These are phyloP conservation scores for Neurospora sublineolata DNA, from an alignment of 495 filamentous ascomycete species.

Conservation along the genomic window DNA sequence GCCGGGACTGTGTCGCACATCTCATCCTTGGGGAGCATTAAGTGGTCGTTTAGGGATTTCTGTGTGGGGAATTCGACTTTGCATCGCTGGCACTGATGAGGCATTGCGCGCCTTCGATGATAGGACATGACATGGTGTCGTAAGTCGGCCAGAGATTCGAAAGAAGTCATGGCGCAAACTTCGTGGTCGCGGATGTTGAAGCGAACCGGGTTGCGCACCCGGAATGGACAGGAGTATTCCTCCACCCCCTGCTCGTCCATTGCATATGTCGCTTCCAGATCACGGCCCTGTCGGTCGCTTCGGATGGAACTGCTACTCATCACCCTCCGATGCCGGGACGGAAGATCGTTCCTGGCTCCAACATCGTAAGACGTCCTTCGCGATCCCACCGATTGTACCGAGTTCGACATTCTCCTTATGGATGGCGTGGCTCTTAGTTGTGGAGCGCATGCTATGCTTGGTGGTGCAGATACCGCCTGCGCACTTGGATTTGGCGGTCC, in stretches of 20 bases:
- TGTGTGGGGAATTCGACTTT: conserved; percentile 6
- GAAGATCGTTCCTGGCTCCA: not conserved
- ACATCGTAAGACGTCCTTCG: not conserved
- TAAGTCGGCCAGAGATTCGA: conserved; percentile 9
- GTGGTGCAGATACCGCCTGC: not conserved
- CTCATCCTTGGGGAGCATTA: conserved; percentile 14
- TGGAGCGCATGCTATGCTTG: not conserved
- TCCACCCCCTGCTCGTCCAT: not conserved
- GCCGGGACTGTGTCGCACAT: conserved; percentile 13
- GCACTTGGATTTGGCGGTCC: not conserved
- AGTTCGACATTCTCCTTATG: not conserved
- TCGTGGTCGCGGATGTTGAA: conserved; percentile 27
- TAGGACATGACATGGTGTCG: conserved; percentile 14
- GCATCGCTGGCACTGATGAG: conserved; percentile 17
- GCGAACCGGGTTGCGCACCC: conserved; percentile 26
- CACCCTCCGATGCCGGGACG: not conserved
- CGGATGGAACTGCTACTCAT: not conserved
- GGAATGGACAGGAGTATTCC: conserved; percentile 23
- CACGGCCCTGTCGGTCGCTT: not conserved
- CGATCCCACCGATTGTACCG: not conserved
- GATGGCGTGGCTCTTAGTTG: not conserved
- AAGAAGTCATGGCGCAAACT: conserved; percentile 17
- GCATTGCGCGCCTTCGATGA: conserved; percentile 1
- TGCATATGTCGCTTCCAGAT: not conserved
- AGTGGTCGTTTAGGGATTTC: conserved; percentile 2